These are phyloP conservation scores for Lichtheimia ornata DNA, from an alignment of 371 early-diverging fungal species.

Conservation along the genomic window DNA sequence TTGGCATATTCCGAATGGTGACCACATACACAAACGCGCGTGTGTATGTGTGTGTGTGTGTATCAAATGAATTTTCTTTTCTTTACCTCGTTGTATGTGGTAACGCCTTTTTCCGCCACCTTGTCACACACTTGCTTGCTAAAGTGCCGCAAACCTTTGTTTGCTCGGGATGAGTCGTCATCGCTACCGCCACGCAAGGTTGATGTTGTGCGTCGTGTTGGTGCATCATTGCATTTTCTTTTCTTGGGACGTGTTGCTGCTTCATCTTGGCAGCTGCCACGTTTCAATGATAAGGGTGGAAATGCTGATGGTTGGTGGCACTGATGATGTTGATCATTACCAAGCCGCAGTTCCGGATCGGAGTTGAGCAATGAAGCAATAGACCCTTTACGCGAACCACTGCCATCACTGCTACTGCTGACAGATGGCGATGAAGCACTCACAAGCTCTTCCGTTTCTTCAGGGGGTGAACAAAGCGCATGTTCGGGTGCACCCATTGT, in stretches of 20 bases:
- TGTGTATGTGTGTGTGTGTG: too few species aligned
- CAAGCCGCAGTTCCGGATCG: conserved; percentile 22
- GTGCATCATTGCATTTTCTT: too few species aligned
- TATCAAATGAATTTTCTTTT: neutral
- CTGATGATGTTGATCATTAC: conserved; percentile 4
- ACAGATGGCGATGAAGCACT: neutral
- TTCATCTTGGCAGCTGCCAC: conserved; percentile 11
- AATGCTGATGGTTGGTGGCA: neutral
- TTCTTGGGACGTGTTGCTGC: neutral
- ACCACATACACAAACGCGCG: neutral
- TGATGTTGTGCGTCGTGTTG: too few species aligned
- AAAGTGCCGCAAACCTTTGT: conserved; percentile 55
- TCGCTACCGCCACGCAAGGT: neutral
- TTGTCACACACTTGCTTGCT: conserved; percentile 61
- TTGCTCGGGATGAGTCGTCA: conserved; percentile 10
- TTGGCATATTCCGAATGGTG: neutral
- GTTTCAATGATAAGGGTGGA: neutral
- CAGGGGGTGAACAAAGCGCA: conserved; percentile 8
- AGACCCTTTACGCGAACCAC: conserved; percentile 29
- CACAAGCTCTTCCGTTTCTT: conserved; percentile 7
- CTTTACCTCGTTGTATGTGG: conserved; percentile 63
- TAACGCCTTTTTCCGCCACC: conserved; percentile 55
- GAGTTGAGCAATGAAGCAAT: conserved; percentile 48
- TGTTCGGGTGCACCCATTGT: neutral
- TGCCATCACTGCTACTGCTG: neutral